These are phyloP conservation scores for Areca catechu DNA, from an alignment of 176 grass and related monocot genomes.

Conservation along the genomic window DNA sequence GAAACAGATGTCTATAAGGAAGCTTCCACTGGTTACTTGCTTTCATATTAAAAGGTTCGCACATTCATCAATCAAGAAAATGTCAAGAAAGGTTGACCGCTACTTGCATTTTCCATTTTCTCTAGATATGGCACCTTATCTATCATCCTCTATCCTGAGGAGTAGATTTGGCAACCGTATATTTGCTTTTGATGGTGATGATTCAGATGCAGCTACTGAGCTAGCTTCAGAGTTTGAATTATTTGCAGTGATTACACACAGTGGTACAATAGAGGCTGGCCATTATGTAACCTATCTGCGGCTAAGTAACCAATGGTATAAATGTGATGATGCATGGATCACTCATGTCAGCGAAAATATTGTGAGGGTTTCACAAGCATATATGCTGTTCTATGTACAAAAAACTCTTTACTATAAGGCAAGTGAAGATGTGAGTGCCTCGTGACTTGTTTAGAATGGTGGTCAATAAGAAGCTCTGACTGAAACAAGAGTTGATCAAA, in stretches of 20 bases:
- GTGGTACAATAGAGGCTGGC: slow-evolving; percentile 74
- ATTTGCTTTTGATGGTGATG: slow-evolving; percentile 55
- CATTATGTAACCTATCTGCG: slow-evolving; percentile 90
- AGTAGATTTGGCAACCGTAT: slow-evolving; percentile 79
- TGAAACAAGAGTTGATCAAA: not conserved
- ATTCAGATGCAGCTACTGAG: slow-evolving; percentile 43
- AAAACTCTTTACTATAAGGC: slow-evolving; percentile 85
- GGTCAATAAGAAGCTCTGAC: slow-evolving; percentile 7
- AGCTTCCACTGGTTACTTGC: slow-evolving; percentile 82
- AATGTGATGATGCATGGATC: slow-evolving; percentile 96
- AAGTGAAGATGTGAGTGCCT: slow-evolving; percentile 39
- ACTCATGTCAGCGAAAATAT: slow-evolving; percentile 72
- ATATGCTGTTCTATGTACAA: slow-evolving; percentile 99
- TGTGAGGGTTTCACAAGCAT: slow-evolving; percentile 73
- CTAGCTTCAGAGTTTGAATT: slow-evolving; percentile 75
- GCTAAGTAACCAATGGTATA: slow-evolving; percentile 81
- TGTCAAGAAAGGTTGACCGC: slow-evolving; percentile 76
- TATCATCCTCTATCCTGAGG: slow-evolving; percentile 83
- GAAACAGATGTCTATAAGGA: slow-evolving; percentile 98
- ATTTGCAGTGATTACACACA: slow-evolving; percentile 83
- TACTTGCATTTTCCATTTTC: slow-evolving; percentile 91
- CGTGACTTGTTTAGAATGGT: slow-evolving; percentile 15
- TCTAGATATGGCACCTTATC: slow-evolving; percentile 78
- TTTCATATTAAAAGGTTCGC: slow-evolving; percentile 98
- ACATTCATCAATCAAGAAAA: slow-evolving; percentile 69